Conservation (phyloP, 2,329 filamentous ascomycete genomes). For the Zasmidium angulare region DNA sequence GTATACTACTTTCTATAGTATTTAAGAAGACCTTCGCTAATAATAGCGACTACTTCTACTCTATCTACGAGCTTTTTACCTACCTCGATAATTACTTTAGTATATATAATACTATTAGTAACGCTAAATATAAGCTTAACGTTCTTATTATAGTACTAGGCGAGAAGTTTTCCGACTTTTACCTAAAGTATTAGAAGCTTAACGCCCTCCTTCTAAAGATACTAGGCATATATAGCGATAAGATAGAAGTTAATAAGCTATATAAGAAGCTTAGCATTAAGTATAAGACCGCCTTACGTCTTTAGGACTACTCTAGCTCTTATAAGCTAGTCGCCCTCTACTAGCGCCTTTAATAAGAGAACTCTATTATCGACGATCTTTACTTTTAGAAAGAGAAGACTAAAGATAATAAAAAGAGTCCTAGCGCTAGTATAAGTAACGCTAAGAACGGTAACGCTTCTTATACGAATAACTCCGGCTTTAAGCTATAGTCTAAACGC, state of each 20-base stretch:
- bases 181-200: too few relatives aligned
- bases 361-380: background rate
- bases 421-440: background rate
- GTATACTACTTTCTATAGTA: background rate
- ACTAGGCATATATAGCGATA: background rate
- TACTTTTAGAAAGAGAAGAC: background rate
- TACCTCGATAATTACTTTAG: background rate
- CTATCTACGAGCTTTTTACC: background rate
- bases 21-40: background rate
- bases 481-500: background rate
- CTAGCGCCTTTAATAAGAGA: background rate
- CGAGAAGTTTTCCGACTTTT: too few relatives aligned
- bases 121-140: too few relatives aligned
- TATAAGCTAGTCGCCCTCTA: background rate
- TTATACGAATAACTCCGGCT: background rate
- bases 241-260: background rate
- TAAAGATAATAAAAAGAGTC: background rate
- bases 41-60: background rate
- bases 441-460: background rate
- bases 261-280: background rate
- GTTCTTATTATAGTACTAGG: too few relatives aligned
- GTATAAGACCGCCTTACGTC: background rate
- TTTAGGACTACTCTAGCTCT: background rate
- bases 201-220: background rate
- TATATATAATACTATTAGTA: background rate